Evolutionary conservation across 371 early-diverging fungal species (phyloP).

Genomic region (Phascolomyces articulosus): DNA sequence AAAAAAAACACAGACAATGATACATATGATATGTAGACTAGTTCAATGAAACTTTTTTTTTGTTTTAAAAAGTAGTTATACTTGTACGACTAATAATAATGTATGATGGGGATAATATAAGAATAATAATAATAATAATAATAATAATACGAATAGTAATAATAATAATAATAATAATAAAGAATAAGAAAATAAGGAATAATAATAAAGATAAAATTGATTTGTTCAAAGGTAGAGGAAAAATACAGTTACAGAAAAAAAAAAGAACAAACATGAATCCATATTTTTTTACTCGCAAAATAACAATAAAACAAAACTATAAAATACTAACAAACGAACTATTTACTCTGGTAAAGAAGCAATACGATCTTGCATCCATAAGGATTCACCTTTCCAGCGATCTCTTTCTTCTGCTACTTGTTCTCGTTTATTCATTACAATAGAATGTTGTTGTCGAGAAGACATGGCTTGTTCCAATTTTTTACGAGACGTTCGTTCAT

Average conservation of each 20-base stretch:
- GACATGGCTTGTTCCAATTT: slow-evolving; percentile 31
- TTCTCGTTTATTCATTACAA: slow-evolving; percentile 11
- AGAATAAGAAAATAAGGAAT: too few species aligned
- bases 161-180: too few species aligned
- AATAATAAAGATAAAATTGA: too few species aligned
- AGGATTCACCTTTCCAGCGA: slow-evolving; percentile 39
- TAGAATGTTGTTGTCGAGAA: slow-evolving; percentile 14
- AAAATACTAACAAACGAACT: not conserved
- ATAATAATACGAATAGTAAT: too few species aligned
- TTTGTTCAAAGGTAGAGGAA: too few species aligned
- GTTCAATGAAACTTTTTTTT: too few species aligned
- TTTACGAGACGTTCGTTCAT: slow-evolving; percentile 49
- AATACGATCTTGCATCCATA: slow-evolving; percentile 38
- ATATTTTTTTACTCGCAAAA: too few species aligned
- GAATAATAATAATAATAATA: not conserved
- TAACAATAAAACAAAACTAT: not conserved
- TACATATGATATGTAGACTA: too few species aligned
- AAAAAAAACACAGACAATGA: too few species aligned
- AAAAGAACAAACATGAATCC: too few species aligned
- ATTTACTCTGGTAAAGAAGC: slow-evolving; percentile 32
- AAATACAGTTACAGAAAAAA: not conserved
- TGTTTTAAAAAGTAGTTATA: too few species aligned
- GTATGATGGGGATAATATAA: not conserved
- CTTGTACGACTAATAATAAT: too few species aligned
- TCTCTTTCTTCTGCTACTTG: slow-evolving; percentile 34